Base-by-base conservation (phyloP, 164 flowering plant species). In the Stephania japonica region DNA sequence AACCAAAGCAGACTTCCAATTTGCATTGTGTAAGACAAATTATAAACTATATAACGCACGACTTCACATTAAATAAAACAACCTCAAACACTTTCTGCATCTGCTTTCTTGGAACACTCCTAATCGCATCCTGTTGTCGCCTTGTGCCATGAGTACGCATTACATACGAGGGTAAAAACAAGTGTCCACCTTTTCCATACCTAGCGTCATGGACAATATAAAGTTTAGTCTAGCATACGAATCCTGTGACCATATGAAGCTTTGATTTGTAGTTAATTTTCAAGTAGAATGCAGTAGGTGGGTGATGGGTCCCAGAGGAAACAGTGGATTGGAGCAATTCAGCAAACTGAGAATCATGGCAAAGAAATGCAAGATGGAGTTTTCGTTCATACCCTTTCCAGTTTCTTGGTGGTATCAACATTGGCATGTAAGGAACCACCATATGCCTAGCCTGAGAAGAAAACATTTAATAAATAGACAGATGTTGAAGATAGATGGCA, bases 61-160 rank as follows among this genome's bases (percentile, higher is more conserved):
- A 11, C 9, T 27, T 53, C 23, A 21, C 7, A 41, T 70, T 65
- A 24, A 67, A 64, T 19, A 49, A 41, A 26, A 53, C 0, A 65
- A 94, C 98, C 97, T 91, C 87, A 79, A 78, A 18, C 62, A 95
- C 94, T 78, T 82, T 85, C 75, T 83, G 86, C 87, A 93, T 78
- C 65, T 88, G 88, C 59, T 80, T 83, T n/a, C 72, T 70, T 13
- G 89, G 87, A 76, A 80, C 84, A 69, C 42, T 77, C 84, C 77
- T 86, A n/a, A 95, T 63, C 59, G 94, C 96, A 73, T 86, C 89
- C 73, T 87, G 87, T 80, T 95, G 98, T 84, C 81, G 83, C 81
- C 78, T 85, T 65, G 94, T 87, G 73, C 99, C 99, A 85, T 92
- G 99, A 76, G 97, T 95, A 65, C 99, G 98, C 96, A 95, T 93